These are phyloP conservation scores for Tanozyma kutaoensis DNA, from an alignment of 805 yeast genomes.

Conservation along the genomic window DNA sequence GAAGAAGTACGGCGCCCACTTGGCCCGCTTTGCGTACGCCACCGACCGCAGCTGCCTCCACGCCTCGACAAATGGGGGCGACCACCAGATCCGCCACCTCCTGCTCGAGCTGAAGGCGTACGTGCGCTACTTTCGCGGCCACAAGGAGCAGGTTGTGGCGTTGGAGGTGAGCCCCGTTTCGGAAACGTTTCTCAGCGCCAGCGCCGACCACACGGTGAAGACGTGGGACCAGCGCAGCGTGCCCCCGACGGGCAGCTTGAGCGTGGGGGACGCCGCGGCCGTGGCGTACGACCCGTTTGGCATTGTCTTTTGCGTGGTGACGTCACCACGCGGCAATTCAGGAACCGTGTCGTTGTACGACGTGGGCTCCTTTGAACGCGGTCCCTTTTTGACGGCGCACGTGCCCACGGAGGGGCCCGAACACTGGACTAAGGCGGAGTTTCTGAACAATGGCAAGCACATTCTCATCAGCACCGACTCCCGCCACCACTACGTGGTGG, in stretches of 20 bases:
- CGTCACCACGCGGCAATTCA: constrained; percentile 5
- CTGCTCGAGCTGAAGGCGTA: constrained; percentile 68
- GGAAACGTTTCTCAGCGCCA: constrained; percentile 52
- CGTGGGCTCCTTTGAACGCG: constrained; percentile 39
- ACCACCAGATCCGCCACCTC: constrained; percentile 63
- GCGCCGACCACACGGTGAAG: constrained; percentile 69
- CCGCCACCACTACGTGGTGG: constrained; percentile 44
- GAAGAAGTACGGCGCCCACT: constrained; percentile 85
- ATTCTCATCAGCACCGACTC: constrained; percentile 46
- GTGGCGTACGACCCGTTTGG: constrained; percentile 81
- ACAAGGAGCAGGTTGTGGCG: constrained; percentile 59
- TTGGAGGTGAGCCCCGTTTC: constrained; percentile 62
- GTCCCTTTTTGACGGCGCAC: constrained; percentile 27
- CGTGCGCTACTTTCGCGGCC: constrained; percentile 80
- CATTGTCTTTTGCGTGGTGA: constrained; percentile 57
- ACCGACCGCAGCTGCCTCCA: constrained; percentile 59
- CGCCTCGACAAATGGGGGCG: constrained; percentile 61
- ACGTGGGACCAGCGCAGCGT: constrained; percentile 77
- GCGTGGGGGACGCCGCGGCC: constrained; percentile 37
- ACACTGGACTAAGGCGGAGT: constrained; percentile 55
- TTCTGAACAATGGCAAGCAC: constrained; percentile 64
- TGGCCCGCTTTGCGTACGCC: constrained; percentile 78
- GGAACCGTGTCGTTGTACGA: constrained; percentile 42
- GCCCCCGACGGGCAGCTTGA: constrained; percentile 45
- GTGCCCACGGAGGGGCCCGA: constrained; percentile 7